Evolutionary conservation across 768 basidiomycete genomes (phyloP).

Genomic region (Rhizopogon roseolus): DNA sequence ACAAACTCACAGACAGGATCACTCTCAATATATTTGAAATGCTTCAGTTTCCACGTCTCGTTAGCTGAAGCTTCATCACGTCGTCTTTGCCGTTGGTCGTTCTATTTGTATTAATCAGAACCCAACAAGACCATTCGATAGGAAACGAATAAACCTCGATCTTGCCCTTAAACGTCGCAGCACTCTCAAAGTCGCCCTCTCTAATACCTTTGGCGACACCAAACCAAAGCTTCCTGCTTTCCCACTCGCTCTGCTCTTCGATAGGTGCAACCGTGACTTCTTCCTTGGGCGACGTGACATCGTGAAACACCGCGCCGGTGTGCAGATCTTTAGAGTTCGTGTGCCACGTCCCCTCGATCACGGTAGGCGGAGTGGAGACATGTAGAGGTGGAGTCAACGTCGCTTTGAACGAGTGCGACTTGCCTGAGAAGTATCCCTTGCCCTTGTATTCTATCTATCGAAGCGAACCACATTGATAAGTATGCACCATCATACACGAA

Average conservation of each 20-base stretch:
- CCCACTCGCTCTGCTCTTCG: slow-evolving; percentile 71
- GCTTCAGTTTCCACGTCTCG: slow-evolving; percentile 68
- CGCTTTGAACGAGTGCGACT: slow-evolving; percentile 91
- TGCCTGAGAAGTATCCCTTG: slow-evolving; percentile 92
- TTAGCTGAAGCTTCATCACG: slow-evolving; percentile 77
- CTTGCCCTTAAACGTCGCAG: slow-evolving; percentile 80
- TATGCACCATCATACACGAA: background rate
- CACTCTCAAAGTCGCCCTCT: slow-evolving; percentile 89
- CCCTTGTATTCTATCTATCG: slow-evolving; percentile 89
- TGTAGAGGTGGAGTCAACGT: slow-evolving; percentile 50
- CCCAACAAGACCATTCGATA: too few relatives aligned
- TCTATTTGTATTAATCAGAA: slow-evolving; percentile 39
- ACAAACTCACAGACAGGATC: slow-evolving; percentile 66
- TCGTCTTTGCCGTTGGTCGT: slow-evolving; percentile 86
- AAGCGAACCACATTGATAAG: slow-evolving; percentile 35
- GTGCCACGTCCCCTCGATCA: slow-evolving; percentile 82
- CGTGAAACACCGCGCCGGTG: slow-evolving; percentile 60
- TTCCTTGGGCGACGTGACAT: slow-evolving; percentile 69
- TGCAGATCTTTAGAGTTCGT: slow-evolving; percentile 48
- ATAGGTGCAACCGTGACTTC: slow-evolving; percentile 64
- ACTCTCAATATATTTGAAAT: slow-evolving; percentile 65
- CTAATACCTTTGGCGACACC: slow-evolving; percentile 87
- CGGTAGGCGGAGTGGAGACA: slow-evolving; percentile 37
- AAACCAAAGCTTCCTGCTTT: slow-evolving; percentile 82
- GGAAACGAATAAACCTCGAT: slow-evolving; percentile 64